Conservation (phyloP, 2,329 filamentous ascomycete species). For the Phialocephala subalpina region DNA sequence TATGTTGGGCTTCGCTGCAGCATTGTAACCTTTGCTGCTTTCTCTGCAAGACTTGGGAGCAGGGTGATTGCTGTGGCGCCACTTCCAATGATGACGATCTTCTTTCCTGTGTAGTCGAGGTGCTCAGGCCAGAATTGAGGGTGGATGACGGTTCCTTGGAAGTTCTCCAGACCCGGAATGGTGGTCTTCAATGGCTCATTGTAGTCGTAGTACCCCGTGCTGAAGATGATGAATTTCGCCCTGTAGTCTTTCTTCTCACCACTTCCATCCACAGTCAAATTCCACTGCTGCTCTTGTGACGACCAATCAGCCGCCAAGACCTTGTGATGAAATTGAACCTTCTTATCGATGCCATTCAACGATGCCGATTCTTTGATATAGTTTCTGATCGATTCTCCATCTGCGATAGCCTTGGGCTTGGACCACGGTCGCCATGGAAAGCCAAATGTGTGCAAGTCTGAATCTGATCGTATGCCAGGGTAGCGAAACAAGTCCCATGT, state of each 20-base stretch:
- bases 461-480: slow-evolving; percentile 73
- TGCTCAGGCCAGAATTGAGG: slow-evolving; percentile 79
- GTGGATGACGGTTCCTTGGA: slow-evolving; percentile 67
- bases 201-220: slow-evolving; percentile 73
- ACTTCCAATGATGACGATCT: slow-evolving; percentile 51
- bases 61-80: slow-evolving; percentile 85
- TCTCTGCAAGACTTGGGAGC: slow-evolving; percentile 72
- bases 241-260: slow-evolving; percentile 42
- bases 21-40: slow-evolving; percentile 75
- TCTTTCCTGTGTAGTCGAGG: slow-evolving; percentile 68
- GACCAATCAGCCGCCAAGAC: slow-evolving; percentile 62
- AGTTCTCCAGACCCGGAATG: slow-evolving; percentile 67
- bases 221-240: slow-evolving; percentile 62
- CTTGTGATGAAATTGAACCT: slow-evolving; percentile 61
- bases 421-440: slow-evolving; percentile 77
- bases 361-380: slow-evolving; percentile 62
- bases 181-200: slow-evolving; percentile 57
- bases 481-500: slow-evolving; percentile 84
- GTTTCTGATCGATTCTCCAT: slow-evolving; percentile 57
- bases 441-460: slow-evolving; percentile 67
- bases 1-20: slow-evolving; percentile 82
- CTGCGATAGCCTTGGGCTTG: slow-evolving; percentile 57
- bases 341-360: slow-evolving; percentile 60
- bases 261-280: slow-evolving; percentile 50
- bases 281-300: slow-evolving; percentile 61